Base-by-base conservation (phyloP, 2,329 filamentous ascomycete genomes). In the Daldinia sp. region DNA sequence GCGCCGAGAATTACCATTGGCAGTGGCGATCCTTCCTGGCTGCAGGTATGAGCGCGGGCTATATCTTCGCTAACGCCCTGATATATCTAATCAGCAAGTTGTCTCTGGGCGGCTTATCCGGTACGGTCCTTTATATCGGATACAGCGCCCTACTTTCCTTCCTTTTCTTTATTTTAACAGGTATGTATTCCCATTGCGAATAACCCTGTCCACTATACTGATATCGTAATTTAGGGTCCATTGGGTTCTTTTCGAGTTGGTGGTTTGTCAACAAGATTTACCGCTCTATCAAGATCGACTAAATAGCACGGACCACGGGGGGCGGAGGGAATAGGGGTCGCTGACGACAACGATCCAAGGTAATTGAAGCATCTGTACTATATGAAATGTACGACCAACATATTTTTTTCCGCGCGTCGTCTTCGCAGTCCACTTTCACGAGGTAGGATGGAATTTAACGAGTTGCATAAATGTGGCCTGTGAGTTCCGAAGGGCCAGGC, bases 1-100 rank as follows among this genome's bases (percentile, higher is more conserved):
- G 94, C 75, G 89, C 92, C 0, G 95, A 99, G 80, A 95, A 99
- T 79, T 99, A 99, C 79, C 91, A 97, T 77, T 99, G 95, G 95
- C 95, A 98, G 73, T 99, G 95, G 95, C 88, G 95, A 53, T 90
- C 93, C 4, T 99, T 99, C 81, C 85, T 93, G 62, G 94, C 93
- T 1, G 93, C 93, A 0, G 95, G 95, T 61, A 94, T 93, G 74
- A 96, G 91, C 53, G 94, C 94, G 1, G 86, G 87, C 11, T 99
- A 98, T 75, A 93, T 99, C 45, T 98, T 98, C 77, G 80, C 91
- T 35, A 96, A 97, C 77, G 94, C 93, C 54, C 79, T 99, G 70
- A 83, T 97, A 54, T 98, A 97, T 79, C 95, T 95, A 86, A 81
- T 93, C 32, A 94, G 91, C 72, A 93, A 94, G 76, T 83, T 98